Percentiles rank a stretch among this genome's conserved stretches.
Conservation (phyloP, 306 rosid genomes). For the Malus asiatica region DNA sequence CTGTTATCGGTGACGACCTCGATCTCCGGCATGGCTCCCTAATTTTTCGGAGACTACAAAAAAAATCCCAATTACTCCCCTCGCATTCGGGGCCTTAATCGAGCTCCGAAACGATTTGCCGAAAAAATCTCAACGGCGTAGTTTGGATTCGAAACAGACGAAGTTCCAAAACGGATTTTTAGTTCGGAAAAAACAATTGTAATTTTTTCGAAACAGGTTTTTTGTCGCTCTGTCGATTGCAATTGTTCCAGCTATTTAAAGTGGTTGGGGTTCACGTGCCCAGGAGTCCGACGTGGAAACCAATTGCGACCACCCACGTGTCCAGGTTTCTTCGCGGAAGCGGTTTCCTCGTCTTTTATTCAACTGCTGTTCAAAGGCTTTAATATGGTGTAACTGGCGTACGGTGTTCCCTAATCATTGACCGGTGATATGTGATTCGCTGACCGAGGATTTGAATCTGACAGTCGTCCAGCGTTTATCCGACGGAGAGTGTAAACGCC, state of each 20-base stretch:
- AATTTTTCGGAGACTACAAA: neutral
- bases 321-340: neutral
- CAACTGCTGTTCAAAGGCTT: neutral
- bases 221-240: neutral
- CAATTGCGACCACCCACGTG: neutral
- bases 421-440: neutral
- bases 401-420: neutral
- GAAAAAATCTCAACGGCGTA: neutral
- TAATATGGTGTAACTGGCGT: neutral
- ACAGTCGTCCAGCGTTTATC: neutral
- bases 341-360: neutral
- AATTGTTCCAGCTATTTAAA: neutral
- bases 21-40: slow-evolving; percentile 17
- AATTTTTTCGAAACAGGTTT: neutral
- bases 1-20: neutral
- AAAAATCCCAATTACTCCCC: neutral
- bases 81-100: neutral
- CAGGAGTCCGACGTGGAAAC: neutral
- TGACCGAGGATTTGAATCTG: neutral
- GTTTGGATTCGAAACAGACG: neutral
- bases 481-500: neutral
- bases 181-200: neutral
- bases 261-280: neutral
- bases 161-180: neutral
- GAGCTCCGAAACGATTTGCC: neutral